Evolutionary conservation across 345 rosid species (phyloP), one percentile per base, ranked within the genome.

Genomic region (Salix koriyanagi): DNA sequence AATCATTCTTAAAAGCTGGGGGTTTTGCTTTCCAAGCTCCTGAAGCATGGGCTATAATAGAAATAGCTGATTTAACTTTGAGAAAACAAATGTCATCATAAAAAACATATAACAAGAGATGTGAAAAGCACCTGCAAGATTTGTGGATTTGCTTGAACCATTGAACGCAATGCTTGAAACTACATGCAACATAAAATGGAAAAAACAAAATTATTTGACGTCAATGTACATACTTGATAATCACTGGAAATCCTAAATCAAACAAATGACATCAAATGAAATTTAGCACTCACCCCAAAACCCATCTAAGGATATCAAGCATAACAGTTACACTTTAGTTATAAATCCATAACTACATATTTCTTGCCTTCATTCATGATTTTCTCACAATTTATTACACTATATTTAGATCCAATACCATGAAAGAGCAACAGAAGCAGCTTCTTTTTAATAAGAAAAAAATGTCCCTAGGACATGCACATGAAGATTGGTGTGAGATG

Each of bases 21-120:
- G 99, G 64, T 96, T 96, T 75, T 96, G 99, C 85, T 93, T 96
- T 74, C 99, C 98, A 76, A 96, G 98, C 83, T 96, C 99, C 82
- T 92, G 99, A 82, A 96, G 98, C 98, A 96, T 92, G 52, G 98
- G 99, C 99, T 96, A 89, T 66, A 79, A 81, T 71, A 74, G 74
- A 73, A 73, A 60, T 69, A 82, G 82, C 34, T 26, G 13, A 18
- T 78, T 80, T 62, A 73, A 74, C 48, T 75, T 42, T 23, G 21
- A 70, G 72, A 25, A 34, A 50, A 32, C 19, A 32, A 52, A 73
- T 78, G 26, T 13, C 14, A 66, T n/a, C 10, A 9, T 32, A 23
- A 19, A 76, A 18, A 34, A 37, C 26, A 12, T 37, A 21, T 14
- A 4, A 50, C 6, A 12, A 69, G 46, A 32, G 25, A 36, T 64